phyloP scores from a whole-genome alignment of 495 filamentous ascomycete genomes.

The Aspergillus biplanus region DNA sequence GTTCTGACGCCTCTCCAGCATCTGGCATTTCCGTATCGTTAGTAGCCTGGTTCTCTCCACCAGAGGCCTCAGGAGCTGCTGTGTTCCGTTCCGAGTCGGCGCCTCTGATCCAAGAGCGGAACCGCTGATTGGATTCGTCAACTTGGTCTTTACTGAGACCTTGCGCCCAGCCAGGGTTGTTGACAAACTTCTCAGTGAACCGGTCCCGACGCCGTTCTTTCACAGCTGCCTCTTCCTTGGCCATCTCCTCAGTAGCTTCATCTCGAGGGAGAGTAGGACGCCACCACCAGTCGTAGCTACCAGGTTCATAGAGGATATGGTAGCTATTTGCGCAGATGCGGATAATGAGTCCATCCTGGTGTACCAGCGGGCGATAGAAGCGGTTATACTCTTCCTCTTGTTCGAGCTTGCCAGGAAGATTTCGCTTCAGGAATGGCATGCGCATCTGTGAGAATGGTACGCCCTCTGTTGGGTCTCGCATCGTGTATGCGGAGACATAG shows the following conservation, averaged over 20 bases:
- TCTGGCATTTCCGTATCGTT: constrained; percentile 46
- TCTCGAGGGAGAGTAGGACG: constrained; percentile 38
- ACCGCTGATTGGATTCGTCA: constrained; percentile 67
- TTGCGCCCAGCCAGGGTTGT: constrained; percentile 78
- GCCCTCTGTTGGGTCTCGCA: constrained; percentile 87
- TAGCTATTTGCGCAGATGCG: constrained; percentile 82
- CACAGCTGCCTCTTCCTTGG: constrained; percentile 46
- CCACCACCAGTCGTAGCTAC: constrained; percentile 65
- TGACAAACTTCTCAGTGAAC: constrained; percentile 72
- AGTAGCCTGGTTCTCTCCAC: constrained; percentile 24
- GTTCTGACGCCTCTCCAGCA: constrained; percentile 28
- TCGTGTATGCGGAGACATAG: constrained; percentile 89
- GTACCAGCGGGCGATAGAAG: constrained; percentile 57
- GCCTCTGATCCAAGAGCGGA: constrained; percentile 50
- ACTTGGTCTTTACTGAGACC: constrained; percentile 71
- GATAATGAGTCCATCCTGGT: constrained; percentile 75
- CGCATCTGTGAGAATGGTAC: constrained; percentile 64
- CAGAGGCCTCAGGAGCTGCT: constrained; percentile 20
- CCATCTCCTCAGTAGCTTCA: constrained; percentile 52
- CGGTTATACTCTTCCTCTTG: constrained; percentile 54
- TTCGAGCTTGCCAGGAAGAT: constrained; percentile 61
- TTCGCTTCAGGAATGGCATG: constrained; percentile 74
- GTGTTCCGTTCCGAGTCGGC: constrained; percentile 27
- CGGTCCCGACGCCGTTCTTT: constrained; percentile 61
- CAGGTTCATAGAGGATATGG: constrained; percentile 75